phyloP scores from a whole-genome alignment of 2,329 filamentous ascomycete genomes.

The Talaromyces atroroseus region DNA sequence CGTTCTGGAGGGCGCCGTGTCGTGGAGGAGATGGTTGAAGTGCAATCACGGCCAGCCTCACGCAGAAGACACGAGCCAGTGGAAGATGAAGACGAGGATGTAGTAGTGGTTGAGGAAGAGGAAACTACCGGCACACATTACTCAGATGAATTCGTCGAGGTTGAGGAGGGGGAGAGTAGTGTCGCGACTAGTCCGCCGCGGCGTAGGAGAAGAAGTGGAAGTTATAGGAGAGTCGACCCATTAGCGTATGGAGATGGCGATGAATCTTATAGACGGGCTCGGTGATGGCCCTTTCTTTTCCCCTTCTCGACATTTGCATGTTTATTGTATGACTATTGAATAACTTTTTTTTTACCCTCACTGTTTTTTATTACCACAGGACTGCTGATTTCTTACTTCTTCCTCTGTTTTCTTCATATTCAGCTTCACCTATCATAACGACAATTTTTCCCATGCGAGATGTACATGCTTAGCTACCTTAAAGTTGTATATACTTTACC shows the following conservation, averaged over 20 bases:
- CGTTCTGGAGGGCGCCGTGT: constrained; percentile 20
- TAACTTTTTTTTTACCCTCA: neutral
- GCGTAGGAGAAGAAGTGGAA: constrained; percentile 10
- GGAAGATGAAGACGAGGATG: constrained; percentile 28
- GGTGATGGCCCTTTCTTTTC: neutral
- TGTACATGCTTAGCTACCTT: neutral
- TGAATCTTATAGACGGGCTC: constrained; percentile 9
- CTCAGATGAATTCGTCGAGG: constrained; percentile 26
- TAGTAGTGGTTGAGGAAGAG: constrained; percentile 57
- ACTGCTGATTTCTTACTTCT: neutral
- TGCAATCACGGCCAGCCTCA: constrained; percentile 30
- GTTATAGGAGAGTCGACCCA: constrained; percentile 14
- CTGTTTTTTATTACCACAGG: neutral
- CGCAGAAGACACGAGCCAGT: constrained; percentile 16
- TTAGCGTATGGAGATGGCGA: constrained; percentile 11
- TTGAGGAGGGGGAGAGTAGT: constrained; percentile 33
- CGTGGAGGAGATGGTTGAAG: constrained; percentile 22
- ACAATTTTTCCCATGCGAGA: neutral
- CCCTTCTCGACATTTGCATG: neutral
- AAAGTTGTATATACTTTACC: constrained; percentile 7
- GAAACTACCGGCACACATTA: constrained; percentile 40
- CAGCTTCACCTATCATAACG: neutral
- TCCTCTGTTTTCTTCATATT: neutral
- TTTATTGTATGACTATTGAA: neutral
- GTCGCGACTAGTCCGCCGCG: constrained; percentile 23